Evolutionary conservation across 345 rosid genomes (phyloP).

Genomic region (Pistacia integerrima): DNA sequence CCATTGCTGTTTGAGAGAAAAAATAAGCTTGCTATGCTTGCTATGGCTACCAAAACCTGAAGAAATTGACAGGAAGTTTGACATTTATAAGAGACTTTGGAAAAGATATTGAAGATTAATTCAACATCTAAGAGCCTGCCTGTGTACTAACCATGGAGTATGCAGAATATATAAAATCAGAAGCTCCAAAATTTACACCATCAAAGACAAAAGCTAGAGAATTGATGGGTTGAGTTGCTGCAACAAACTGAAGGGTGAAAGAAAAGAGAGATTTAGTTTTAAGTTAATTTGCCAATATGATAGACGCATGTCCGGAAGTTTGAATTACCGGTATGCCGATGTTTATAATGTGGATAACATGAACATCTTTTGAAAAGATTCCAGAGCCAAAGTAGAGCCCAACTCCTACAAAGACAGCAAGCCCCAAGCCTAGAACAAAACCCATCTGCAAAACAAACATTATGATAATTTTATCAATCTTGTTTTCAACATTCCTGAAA

Average conservation of each 20-base stretch:
- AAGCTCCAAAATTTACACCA: conserved; percentile 93
- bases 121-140: background rate
- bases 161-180: conserved; percentile 89
- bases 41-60: conserved; percentile 67
- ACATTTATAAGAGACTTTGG: background rate
- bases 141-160: conserved; percentile 66
- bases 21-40: conserved; percentile 59
- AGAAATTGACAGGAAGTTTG: background rate
- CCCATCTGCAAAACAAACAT: conserved; percentile 65
- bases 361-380: conserved; percentile 68
- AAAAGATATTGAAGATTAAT: background rate
- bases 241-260: conserved; percentile 65
- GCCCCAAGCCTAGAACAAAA: conserved; percentile 71
- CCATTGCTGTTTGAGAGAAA: conserved; percentile 66
- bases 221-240: conserved; percentile 93
- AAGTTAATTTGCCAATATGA: background rate
- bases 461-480: background rate
- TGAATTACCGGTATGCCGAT: conserved; percentile 75
- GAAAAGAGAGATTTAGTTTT: background rate
- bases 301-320: too few relatives aligned
- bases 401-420: conserved; percentile 63
- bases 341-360: conserved; percentile 67
- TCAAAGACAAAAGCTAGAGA: conserved; percentile 90
- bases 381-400: conserved; percentile 74
- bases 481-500: background rate